These are phyloP conservation scores for Fonsecaea monophora DNA, from an alignment of 2,329 filamentous ascomycete species.

Conservation along the genomic window DNA sequence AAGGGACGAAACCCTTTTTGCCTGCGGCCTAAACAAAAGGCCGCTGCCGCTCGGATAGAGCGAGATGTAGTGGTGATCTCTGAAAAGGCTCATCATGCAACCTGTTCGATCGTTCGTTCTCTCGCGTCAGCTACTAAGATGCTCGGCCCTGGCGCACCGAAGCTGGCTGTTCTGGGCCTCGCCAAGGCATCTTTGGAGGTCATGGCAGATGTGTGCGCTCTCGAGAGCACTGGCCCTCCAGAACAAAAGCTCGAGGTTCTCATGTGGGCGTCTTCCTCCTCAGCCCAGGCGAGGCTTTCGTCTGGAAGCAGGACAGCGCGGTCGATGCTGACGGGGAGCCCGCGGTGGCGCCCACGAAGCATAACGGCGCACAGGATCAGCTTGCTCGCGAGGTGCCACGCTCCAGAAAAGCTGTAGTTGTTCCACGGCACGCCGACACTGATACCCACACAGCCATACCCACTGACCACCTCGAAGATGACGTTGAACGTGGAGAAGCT, in stretches of 20 bases:
- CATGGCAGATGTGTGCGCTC: slow-evolving; percentile 5
- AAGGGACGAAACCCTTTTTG: background rate
- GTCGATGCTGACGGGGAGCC: slow-evolving; percentile 63
- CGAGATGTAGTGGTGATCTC: background rate
- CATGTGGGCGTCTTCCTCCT: slow-evolving; percentile 50
- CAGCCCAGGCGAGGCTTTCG: slow-evolving; percentile 50
- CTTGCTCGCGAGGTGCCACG: slow-evolving; percentile 59
- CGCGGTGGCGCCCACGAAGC: slow-evolving; percentile 62
- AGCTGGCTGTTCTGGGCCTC: background rate
- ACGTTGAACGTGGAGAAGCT: slow-evolving; percentile 66
- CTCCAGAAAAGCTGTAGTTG: slow-evolving; percentile 56
- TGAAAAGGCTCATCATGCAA: background rate
- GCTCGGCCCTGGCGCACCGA: slow-evolving; percentile 11
- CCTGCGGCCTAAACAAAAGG: background rate
- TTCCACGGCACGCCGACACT: slow-evolving; percentile 53
- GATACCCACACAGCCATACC: slow-evolving; percentile 54
- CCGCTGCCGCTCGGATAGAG: background rate
- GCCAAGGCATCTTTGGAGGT: background rate
- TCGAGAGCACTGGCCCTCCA: background rate
- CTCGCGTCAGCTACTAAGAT: background rate
- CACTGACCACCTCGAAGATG: slow-evolving; percentile 55
- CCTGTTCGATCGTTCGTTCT: background rate
- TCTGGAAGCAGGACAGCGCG: slow-evolving; percentile 51
- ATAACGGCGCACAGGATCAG: slow-evolving; percentile 63
- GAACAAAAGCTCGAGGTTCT: slow-evolving; percentile 17